Conservation (phyloP, 2,329 filamentous ascomycete species). For the Sporothrix brasiliensis region DNA sequence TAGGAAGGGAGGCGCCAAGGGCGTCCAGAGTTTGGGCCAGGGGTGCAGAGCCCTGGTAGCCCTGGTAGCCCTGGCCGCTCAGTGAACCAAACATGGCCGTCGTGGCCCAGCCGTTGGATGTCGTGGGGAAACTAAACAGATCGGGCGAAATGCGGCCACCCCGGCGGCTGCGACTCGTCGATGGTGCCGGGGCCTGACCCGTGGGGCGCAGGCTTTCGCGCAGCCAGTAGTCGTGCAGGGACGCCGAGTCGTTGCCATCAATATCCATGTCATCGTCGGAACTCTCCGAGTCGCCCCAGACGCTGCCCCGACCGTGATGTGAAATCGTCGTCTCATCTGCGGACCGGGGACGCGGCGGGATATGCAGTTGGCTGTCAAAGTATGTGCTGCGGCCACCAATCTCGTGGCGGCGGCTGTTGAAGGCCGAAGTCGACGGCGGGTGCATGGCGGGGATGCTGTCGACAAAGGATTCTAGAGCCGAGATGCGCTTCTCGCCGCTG, state of each 20-base stretch:
- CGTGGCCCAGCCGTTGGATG: conserved; percentile 49
- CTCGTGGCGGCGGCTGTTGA: conserved; percentile 41
- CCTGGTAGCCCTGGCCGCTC: conserved; percentile 40
- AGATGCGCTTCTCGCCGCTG: conserved; percentile 29
- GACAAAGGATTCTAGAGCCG: conserved; percentile 26
- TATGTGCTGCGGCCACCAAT: conserved; percentile 36
- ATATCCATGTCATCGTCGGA: conserved; percentile 44
- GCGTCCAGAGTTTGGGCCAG: conserved; percentile 47
- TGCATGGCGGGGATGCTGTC: conserved; percentile 36
- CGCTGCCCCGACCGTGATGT: conserved; percentile 40
- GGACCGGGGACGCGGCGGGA: conserved; percentile 51
- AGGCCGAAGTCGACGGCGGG: conserved; percentile 42
- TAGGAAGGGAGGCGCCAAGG: conserved; percentile 52
- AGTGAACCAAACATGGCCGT: conserved; percentile 52
- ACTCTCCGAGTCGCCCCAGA: conserved; percentile 52
- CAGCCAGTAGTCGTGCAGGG: conserved; percentile 62
- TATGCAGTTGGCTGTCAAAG: conserved; percentile 41
- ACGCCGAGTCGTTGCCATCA: conserved; percentile 52
- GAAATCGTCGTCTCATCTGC: conserved; percentile 52
- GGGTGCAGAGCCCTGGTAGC: conserved; percentile 36
- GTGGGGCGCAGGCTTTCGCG: conserved; percentile 54
- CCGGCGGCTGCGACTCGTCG: conserved; percentile 4
- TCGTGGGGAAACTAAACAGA: conserved; percentile 56
- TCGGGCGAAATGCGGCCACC: conserved; percentile 52
- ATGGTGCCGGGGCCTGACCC: conserved; percentile 33